Evolutionary conservation across 2,329 filamentous ascomycete species (phyloP).

Genomic region (Botrytis galanthina): DNA sequence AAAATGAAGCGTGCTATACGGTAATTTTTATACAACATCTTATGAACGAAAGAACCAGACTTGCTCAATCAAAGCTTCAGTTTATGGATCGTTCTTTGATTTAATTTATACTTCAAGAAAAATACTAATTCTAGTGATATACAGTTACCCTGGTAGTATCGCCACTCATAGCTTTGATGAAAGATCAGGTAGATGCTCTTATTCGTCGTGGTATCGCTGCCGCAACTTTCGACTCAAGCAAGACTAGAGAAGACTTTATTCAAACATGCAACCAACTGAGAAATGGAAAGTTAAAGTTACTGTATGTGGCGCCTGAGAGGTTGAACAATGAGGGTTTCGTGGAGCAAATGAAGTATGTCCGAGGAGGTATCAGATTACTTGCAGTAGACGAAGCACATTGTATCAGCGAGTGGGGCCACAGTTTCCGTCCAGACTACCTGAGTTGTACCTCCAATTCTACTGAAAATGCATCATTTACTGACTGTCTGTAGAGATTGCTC

Average conservation of each 20-base stretch:
- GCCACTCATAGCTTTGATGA: constrained; percentile 57
- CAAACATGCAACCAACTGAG: constrained; percentile 46
- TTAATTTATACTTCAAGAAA: neutral
- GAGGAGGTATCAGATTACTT: constrained; percentile 55
- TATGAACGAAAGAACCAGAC: neutral
- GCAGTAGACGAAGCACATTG: constrained; percentile 60
- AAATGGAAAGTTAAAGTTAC: constrained; percentile 49
- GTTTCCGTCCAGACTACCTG: constrained; percentile 51
- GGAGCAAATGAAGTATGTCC: constrained; percentile 52
- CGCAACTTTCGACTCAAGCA: constrained; percentile 56
- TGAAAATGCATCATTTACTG: neutral
- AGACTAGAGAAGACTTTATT: constrained; percentile 44
- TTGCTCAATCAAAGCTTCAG: neutral
- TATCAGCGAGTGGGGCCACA: constrained; percentile 55
- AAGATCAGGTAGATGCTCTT: constrained; percentile 58
- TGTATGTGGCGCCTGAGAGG: constrained; percentile 59
- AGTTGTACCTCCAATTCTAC: constrained; percentile 36
- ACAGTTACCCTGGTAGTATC: constrained; percentile 54
- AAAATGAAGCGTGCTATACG: neutral
- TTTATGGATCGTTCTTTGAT: neutral
- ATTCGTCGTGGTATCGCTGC: constrained; percentile 50
- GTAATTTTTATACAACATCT: neutral
- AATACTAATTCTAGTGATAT: neutral
- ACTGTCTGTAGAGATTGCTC: constrained; percentile 44
- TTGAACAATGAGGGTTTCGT: constrained; percentile 62